phyloP scores from a whole-genome alignment of 208 protist species.

The Acanthamoeba healyi region DNA sequence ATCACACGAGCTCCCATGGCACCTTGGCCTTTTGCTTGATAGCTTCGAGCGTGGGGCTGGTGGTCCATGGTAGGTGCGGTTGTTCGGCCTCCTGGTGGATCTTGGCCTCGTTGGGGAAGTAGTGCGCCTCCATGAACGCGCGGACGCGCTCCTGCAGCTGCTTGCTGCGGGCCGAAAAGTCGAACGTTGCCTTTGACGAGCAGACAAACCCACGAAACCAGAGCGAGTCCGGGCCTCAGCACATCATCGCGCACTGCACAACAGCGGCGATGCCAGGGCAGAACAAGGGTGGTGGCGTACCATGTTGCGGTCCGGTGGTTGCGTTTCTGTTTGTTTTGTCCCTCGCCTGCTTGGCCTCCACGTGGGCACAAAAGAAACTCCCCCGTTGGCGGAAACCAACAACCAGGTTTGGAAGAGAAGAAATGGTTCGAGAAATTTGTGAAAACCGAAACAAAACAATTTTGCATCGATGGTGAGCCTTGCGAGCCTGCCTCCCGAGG shows the following conservation, averaged over 20 bases:
- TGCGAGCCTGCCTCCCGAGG: not conserved
- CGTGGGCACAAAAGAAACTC: too few relatives aligned
- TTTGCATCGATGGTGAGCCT: not conserved
- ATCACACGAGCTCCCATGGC: too few relatives aligned
- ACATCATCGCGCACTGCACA: not conserved
- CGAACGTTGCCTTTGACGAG: not conserved
- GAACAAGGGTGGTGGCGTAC: not conserved
- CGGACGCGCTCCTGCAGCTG: slow-evolving; percentile 65
- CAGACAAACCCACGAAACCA: not conserved
- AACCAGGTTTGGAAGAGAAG: too few relatives aligned
- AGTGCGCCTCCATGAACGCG: slow-evolving; percentile 88
- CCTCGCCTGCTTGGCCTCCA: too few relatives aligned
- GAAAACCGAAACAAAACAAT: too few relatives aligned
- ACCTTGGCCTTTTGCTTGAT: slow-evolving; percentile 88
- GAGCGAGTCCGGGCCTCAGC: not conserved
- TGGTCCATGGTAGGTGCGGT: slow-evolving; percentile 50
- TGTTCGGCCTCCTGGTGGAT: slow-evolving; percentile 77
- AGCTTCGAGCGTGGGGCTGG: slow-evolving; percentile 85
- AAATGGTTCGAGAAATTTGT: too few relatives aligned
- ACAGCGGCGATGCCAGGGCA: too few relatives aligned
- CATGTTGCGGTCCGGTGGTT: not conserved
- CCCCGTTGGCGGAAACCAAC: not conserved
- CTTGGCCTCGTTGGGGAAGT: slow-evolving; percentile 87
- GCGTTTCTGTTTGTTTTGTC: too few relatives aligned
- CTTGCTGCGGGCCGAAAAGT: slow-evolving; percentile 17